A percentile compares a stretch with the other conserved stretches of the same genome.
Conservation (phyloP, 164 flowering plant species). For the Berberis vulgaris region DNA sequence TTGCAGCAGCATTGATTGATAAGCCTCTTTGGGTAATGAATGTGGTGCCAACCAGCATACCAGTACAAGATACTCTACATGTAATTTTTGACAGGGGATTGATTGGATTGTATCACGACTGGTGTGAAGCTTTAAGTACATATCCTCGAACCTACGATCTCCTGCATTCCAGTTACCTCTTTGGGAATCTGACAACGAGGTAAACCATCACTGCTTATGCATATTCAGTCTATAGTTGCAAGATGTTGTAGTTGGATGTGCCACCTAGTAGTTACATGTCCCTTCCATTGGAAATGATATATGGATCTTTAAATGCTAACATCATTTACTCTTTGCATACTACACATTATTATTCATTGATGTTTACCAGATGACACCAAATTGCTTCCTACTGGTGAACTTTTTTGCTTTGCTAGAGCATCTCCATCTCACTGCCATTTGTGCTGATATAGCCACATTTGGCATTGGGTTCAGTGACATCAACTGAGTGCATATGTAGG, state of each 20-base stretch:
- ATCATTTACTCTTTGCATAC: no score
- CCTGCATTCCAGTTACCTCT: conserved; percentile 66
- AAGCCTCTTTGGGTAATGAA: conserved; percentile 90
- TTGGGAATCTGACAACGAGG: conserved; percentile 51
- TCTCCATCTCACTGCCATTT: no score
- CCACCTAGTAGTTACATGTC: neutral
- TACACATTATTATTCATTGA: no score
- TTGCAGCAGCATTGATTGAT: conserved; percentile 75
- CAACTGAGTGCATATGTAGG: no score
- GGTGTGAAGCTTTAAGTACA: conserved; percentile 85
- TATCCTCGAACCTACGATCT: conserved; percentile 92
- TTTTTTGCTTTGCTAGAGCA: no score
- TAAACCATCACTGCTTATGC: conserved; percentile 7
- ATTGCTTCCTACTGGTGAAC: no score
- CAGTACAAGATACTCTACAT: conserved; percentile 67
- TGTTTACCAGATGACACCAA: no score
- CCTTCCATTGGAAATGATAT: neutral
- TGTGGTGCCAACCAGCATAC: conserved; percentile 47
- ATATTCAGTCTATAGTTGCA: neutral
- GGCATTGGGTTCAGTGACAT: no score
- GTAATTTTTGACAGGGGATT: conserved; percentile 72
- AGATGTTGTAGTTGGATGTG: neutral
- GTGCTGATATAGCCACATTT: no score
- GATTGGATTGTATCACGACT: conserved; percentile 82
- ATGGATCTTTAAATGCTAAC: neutral